phyloP scores from a whole-genome alignment of 495 filamentous ascomycete genomes.

The Talaromyces wortmannii region DNA sequence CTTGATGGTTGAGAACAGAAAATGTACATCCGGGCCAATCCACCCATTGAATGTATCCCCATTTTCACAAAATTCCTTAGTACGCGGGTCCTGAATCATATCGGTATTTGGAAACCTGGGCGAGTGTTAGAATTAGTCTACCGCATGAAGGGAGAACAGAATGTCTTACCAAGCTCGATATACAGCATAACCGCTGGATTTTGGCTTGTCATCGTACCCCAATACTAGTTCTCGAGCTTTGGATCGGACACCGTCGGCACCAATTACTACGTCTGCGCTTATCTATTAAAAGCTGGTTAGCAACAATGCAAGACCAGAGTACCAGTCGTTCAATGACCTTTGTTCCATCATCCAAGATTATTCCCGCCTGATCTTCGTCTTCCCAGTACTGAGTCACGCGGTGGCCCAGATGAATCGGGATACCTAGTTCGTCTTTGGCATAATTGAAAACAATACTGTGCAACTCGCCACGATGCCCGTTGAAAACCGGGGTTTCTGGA shows the following conservation, averaged over 20 bases:
- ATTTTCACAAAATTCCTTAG: slow-evolving; percentile 51
- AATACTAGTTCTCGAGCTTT: slow-evolving; percentile 52
- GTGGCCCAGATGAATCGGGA: slow-evolving; percentile 48
- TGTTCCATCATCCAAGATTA: slow-evolving; percentile 44
- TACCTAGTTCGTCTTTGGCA: slow-evolving; percentile 44
- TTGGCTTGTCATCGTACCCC: slow-evolving; percentile 53
- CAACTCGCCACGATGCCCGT: slow-evolving; percentile 54
- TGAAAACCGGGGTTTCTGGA: slow-evolving; percentile 48
- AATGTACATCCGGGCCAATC: slow-evolving; percentile 59
- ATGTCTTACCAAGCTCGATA: slow-evolving; percentile 48
- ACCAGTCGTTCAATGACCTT: slow-evolving; percentile 15
- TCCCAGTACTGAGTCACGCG: slow-evolving; percentile 51
- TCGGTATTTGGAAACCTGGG: slow-evolving; percentile 53
- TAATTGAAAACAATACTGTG: slow-evolving; percentile 51
- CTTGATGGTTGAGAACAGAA: slow-evolving; percentile 56
- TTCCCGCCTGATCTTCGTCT: slow-evolving; percentile 41
- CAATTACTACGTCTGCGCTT: slow-evolving; percentile 28
- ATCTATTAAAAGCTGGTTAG: slow-evolving; percentile 12
- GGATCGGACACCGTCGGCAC: slow-evolving; percentile 53
- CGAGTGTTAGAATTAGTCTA: slow-evolving; percentile 15
- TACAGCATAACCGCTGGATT: slow-evolving; percentile 51
- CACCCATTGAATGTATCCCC: slow-evolving; percentile 58
- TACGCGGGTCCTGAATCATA: slow-evolving; percentile 55
- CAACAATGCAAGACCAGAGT: slow-evolving; percentile 9
- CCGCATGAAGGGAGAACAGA: no score